Base-by-base conservation (phyloP, 1,284 basidiomycete genomes). In the Malassezia vespertilionis region DNA sequence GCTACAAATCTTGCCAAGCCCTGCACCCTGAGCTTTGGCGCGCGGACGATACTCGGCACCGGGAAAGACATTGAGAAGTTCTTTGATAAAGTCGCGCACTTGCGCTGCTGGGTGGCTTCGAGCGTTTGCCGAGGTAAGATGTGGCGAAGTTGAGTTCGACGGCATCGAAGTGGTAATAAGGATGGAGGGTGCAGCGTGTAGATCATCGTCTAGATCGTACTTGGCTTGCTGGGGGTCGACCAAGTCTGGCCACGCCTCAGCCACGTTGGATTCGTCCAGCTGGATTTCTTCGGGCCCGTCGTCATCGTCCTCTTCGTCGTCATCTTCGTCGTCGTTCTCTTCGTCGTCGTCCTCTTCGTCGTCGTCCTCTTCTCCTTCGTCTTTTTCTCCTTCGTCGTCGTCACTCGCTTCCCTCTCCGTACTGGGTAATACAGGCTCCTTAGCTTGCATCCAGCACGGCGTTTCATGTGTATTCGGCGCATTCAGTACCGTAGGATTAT, bases 21-120 rank as follows among this genome's bases (percentile, higher is more conserved):
- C 90, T 61, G 86, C 96, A 1, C 88, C 87, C 57, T 86, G 84
- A 1, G 88, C 87, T 70, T 87, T 89, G 63, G 86, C 84, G 46
- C 93, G 76, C 51, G 83, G 79, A 39, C 90, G 82, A 66, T 93
- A 88, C 68, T 97, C 87, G 1, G 87, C 86, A 5, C 93, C 93
- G 22, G 93, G 91, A 63, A 97, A 87, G 30, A 99, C 76, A 5
- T 82, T 83, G 23, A 86, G 82, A 9, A 97, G 74, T 71, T 97
- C 91, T 55, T 88, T 27, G 83, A 83, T 11, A 77, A 69, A 32
- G 72, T 76, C 12, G 81, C 79, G 39, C 53, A 61, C 57, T 17
- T 42, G 52, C 40, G 61, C 60, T 72, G 22, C 61, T 20, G 57
- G 66, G 49, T 56, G 79, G 76, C 38, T 77, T 74, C 69, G 85